Percentiles rank a stretch among this genome's conserved stretches.
These are phyloP conservation scores for Achlya hypogyna DNA, from an alignment of 352 stramenopile species.

Conservation along the genomic window DNA sequence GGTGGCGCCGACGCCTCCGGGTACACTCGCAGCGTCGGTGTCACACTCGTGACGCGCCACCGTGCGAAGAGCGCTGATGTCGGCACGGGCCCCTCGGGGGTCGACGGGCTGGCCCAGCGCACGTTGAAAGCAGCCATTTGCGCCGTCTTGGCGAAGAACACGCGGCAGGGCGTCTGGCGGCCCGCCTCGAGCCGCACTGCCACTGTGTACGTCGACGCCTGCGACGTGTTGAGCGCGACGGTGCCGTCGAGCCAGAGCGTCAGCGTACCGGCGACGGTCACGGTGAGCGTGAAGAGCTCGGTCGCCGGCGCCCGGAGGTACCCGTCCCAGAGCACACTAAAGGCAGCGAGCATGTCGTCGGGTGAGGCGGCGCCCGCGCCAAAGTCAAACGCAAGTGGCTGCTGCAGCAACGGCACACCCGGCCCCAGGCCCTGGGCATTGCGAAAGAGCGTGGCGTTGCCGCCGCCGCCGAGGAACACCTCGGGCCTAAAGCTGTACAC, in stretches of 20 bases:
- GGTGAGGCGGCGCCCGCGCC: conserved; percentile 25
- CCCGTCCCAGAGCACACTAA: conserved; percentile 49
- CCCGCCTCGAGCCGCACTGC: conserved; percentile 24
- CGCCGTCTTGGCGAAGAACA: conserved; percentile 46
- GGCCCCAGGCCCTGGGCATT: conserved; percentile 26
- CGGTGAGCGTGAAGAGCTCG: conserved; percentile 49
- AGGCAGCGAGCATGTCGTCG: conserved; percentile 35
- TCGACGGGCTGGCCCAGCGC: conserved; percentile 48
- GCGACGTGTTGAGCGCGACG: conserved; percentile 16
- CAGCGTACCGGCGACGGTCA: conserved; percentile 29
- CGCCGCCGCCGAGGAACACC: conserved; percentile 38
- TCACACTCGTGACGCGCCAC: conserved; percentile 48
- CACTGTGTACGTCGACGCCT: conserved; percentile 7
- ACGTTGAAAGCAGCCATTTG: conserved; percentile 31
- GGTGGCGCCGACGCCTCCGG: conserved; percentile 26
- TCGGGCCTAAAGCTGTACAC: conserved; percentile 36
- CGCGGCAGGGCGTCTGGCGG: conserved; percentile 32
- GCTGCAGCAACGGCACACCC: conserved; percentile 29
- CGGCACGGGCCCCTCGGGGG: conserved; percentile 34
- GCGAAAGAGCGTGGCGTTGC: conserved; percentile 47
- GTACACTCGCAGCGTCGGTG: conserved; percentile 35
- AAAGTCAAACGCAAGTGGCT: conserved; percentile 43
- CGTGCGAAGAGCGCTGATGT: conserved; percentile 36
- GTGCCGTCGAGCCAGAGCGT: conserved; percentile 25
- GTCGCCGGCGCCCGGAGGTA: conserved; percentile 39